phyloP scores from a whole-genome alignment of 805 yeast species.

The Scheffersomyces amazonensis region DNA sequence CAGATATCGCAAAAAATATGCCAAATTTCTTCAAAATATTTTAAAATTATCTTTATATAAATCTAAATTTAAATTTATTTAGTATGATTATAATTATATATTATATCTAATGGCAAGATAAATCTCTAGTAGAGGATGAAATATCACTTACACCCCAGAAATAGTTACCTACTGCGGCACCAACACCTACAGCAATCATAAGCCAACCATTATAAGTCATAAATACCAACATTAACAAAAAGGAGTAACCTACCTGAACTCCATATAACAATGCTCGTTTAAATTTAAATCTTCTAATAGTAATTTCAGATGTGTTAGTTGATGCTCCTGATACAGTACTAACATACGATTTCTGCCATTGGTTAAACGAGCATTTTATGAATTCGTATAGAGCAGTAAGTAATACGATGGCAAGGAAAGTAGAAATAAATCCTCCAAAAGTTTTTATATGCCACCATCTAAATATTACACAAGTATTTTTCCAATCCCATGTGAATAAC shows the following conservation, averaged over 20 bases:
- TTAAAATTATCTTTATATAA: no score
- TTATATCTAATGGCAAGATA: constrained; percentile 40
- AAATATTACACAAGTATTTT: constrained; percentile 69
- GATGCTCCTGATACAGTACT: constrained; percentile 8
- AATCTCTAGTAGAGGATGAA: constrained; percentile 11
- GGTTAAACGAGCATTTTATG: constrained; percentile 27
- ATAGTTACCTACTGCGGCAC: constrained; percentile 70
- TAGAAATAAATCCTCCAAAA: constrained; percentile 45
- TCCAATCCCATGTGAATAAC: constrained; percentile 78
- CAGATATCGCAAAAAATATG: no score
- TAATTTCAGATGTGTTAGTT: constrained; percentile 5
- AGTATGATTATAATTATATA: no score
- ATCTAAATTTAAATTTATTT: no score
- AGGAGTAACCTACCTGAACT: constrained; percentile 65
- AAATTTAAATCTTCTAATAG: constrained; percentile 14
- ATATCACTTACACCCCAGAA: constrained; percentile 44
- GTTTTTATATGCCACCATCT: constrained; percentile 77
- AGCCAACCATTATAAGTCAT: constrained; percentile 89
- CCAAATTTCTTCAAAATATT: no score
- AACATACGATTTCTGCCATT: constrained; percentile 23
- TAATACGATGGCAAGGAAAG: constrained; percentile 47
- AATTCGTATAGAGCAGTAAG: constrained; percentile 63
- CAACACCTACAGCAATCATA: constrained; percentile 68
- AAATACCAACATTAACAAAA: constrained; percentile 73
- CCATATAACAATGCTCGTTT: constrained; percentile 52